Evolutionary conservation across 768 basidiomycete genomes (phyloP), one percentile per base, ranked within the genome.

Genomic region (Infundibulicybe gibba): DNA sequence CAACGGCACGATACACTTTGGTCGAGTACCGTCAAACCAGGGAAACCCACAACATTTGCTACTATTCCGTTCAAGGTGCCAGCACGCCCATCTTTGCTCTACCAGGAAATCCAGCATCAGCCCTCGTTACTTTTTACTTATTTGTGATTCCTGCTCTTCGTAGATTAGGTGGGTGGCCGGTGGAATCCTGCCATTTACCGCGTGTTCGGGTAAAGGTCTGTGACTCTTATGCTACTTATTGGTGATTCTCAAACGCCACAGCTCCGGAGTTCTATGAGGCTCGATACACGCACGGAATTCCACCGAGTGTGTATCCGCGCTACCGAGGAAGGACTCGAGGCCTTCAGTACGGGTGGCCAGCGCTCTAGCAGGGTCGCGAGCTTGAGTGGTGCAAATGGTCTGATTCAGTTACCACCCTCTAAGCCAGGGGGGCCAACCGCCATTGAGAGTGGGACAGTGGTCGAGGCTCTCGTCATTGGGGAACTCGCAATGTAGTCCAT

Each of bases 31-130:
- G 79, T 92, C 57, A 90, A 90, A 56, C 83, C 83, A 1, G 92
- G 90, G 6, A 94, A 94, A 59, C 91, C 92, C 3, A 95, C 92
- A 2, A 92, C 91, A 5, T 94, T 94, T 52, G 92, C 91, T 1
- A 87, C 81, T 11, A 73, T 93, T 19, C 85, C 87, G 0, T 57
- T 66, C 6, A 54, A 61, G 3, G 60, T n/a, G 62, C 52, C 5
- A 57, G 49, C 25, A 90, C 85, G 54, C 82, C 83, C 4, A 57
- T 90, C 10, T 94, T 95, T 57, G 90, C 89, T 0, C 76, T 95
- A 1, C 92, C 92, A 0, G 92, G 92, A 1, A 94, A 94, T 61
- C 92, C 92, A 0, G 92, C 92, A 0, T 85, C 85, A 3, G 92
- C 92, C 13, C 72, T 95, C 15, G 90, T 93, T 11, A 90, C 83